Percentiles rank a stretch among this genome's conserved stretches.
Evolutionary conservation across 352 stramenopile species (phyloP).

Genomic region (Globisporangium paddicum): DNA sequence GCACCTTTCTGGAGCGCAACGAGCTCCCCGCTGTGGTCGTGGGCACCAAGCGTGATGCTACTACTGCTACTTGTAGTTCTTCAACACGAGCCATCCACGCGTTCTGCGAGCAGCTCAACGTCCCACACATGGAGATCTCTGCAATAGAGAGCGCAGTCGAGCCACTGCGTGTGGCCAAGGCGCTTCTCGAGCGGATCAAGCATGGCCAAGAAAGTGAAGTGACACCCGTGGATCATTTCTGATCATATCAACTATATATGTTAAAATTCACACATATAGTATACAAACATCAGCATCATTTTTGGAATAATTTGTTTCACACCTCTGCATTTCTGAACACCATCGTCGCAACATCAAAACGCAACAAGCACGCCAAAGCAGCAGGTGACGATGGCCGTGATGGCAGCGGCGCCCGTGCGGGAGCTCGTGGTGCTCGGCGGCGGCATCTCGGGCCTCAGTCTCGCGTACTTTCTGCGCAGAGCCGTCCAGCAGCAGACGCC

Average conservation of each 20-base stretch:
- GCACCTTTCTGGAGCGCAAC: background rate
- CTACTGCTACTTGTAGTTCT: background rate
- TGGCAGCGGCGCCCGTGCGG: constrained; percentile 9
- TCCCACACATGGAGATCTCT: background rate
- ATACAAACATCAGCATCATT: background rate
- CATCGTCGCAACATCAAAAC: background rate
- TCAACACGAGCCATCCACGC: background rate
- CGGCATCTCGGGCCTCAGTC: constrained; percentile 72
- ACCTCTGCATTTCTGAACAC: background rate
- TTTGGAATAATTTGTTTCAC: no score
- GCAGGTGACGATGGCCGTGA: background rate
- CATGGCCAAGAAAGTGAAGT: background rate
- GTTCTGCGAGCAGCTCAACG: background rate
- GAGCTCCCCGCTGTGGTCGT: background rate
- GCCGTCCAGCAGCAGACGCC: constrained; percentile 28
- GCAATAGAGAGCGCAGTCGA: background rate
- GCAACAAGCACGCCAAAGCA: background rate
- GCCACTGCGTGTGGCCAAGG: background rate
- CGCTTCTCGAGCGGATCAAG: background rate
- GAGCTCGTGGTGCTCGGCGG: constrained; percentile 81
- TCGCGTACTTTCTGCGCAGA: constrained; percentile 74
- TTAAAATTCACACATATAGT: no score
- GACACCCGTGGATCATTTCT: no score
- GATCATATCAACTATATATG: no score
- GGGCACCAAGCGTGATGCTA: constrained; percentile 2